Evolutionary conservation across 2,329 filamentous ascomycete genomes (phyloP), one percentile per base, ranked within the genome.

Genomic region (Pezicula neosporulosa): DNA sequence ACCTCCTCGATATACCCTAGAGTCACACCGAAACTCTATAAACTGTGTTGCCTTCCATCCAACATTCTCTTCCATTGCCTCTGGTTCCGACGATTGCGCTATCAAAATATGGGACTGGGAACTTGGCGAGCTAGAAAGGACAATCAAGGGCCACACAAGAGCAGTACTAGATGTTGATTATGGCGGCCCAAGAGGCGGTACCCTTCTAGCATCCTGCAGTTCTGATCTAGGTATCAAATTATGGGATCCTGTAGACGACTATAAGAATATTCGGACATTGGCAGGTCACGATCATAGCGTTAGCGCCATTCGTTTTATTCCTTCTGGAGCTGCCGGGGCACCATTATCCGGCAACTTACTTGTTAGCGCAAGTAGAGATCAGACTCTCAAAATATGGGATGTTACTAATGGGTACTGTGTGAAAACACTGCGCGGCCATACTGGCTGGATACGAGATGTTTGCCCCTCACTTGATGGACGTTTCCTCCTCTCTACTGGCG

Each of bases 91-190:
- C 67, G 91, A 96, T 69, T 88, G 83, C 48, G 94, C 88, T 8
- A 94, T 96, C 68, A 96, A 96, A 65, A 90, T 96, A 48, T 96
- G 91, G 91, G 91, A 96, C 65, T 96, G 90, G 86, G 91, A 96
- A 63, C 72, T 93, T 21, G 91, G 91, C 28, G 90, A 96, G 69
- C 77, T 94, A 3, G 90, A 96, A 66, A 76, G 86, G 53, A 96
- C 90, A 1, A 81, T 96, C 54, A 96, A 96, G 67, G 90, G 89
- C 3, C 91, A 96, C 64, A 96, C 90, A 4, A 90, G 87, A 64
- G 82, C 89, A 6, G 90, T 96, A 1, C 73, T 93, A 28, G 90
- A 94, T 63, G 82, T 96, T 35, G 91, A 96, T 63, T 96, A 88
- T 70, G 91, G 91, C 36, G 90, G 90, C 0, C 90, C 90, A 1